Percentiles rank a stretch among this genome's conserved stretches.
Evolutionary conservation across 371 early-diverging fungal species (phyloP).

Genomic region (Apophysomyces variabilis): DNA sequence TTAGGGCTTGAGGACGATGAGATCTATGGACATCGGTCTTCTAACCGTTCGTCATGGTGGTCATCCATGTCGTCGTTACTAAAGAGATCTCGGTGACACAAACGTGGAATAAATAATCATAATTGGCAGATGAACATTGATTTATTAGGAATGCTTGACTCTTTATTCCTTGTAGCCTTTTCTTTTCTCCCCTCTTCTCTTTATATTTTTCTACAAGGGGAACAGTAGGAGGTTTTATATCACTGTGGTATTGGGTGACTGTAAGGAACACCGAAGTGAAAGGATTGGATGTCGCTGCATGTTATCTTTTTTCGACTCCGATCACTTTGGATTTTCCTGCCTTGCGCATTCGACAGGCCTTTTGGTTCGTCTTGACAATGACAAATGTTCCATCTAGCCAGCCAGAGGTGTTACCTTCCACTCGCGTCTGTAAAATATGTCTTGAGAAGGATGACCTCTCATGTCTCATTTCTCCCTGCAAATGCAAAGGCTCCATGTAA

Average conservation of each 20-base stretch:
- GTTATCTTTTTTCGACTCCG: too few species aligned
- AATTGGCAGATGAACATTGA: not conserved
- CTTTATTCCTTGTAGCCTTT: too few species aligned
- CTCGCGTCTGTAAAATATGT: slow-evolving; percentile 54
- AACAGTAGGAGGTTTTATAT: too few species aligned
- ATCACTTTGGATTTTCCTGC: too few species aligned
- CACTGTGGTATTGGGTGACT: too few species aligned
- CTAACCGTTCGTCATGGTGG: slow-evolving; percentile 6
- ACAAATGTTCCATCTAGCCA: not conserved
- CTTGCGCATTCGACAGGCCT: too few species aligned
- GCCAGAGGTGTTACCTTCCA: not conserved
- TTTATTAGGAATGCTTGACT: too few species aligned
- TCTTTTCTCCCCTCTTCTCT: too few species aligned
- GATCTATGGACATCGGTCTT: not conserved
- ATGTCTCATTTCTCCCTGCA: slow-evolving; percentile 58
- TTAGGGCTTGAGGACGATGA: not conserved
- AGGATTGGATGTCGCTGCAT: too few species aligned
- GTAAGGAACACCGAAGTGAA: too few species aligned
- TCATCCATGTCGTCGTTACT: slow-evolving; percentile 4
- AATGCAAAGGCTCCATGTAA: slow-evolving; percentile 64
- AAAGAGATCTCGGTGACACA: not conserved
- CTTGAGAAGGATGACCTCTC: slow-evolving; percentile 50
- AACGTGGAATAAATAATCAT: not conserved
- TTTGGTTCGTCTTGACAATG: too few species aligned
- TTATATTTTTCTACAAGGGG: too few species aligned